A percentile compares a stretch with the other conserved stretches of the same genome.
Conservation (phyloP, 2,329 filamentous ascomycete species). For the Neurospora crassa region DNA sequence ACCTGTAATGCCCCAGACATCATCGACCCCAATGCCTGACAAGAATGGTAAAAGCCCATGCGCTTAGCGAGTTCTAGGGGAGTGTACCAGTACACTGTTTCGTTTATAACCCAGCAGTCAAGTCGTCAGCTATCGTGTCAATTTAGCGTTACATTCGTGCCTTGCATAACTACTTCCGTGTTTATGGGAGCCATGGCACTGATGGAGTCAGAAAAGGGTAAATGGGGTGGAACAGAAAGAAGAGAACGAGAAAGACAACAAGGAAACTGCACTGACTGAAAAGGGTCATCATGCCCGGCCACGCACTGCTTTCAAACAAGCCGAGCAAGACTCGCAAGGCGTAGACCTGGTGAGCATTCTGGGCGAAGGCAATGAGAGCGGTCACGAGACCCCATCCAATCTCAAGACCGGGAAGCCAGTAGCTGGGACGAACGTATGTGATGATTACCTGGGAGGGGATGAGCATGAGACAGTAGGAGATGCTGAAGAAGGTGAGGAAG, state of each 20-base stretch:
- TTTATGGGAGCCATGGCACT: background rate
- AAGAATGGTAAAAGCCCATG: conserved; percentile 43
- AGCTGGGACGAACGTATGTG: conserved; percentile 27
- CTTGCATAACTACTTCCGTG: background rate
- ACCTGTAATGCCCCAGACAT: conserved; percentile 44
- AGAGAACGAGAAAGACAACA: background rate
- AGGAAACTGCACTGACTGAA: conserved; percentile 22
- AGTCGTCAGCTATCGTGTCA: background rate
- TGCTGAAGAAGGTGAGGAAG: conserved; percentile 26
- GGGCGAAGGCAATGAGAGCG: conserved; percentile 23
- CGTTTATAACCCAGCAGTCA: background rate
- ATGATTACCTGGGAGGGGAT: conserved; percentile 28
- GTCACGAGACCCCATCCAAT: conserved; percentile 26
- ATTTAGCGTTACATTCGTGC: background rate
- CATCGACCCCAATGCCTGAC: conserved; percentile 42
- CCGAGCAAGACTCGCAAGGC: conserved; percentile 31
- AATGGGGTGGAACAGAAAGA: background rate
- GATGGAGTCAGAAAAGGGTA: background rate
- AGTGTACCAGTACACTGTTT: conserved; percentile 32
- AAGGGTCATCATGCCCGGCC: conserved; percentile 34
- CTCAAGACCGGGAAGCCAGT: conserved; percentile 25
- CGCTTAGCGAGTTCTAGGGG: conserved; percentile 38
- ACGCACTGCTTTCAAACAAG: conserved; percentile 29
- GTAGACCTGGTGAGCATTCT: conserved; percentile 27
- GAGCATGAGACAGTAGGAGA: conserved; percentile 27